Evolutionary conservation across 257 asterid genomes (phyloP).

Genomic region (Gardenia jasminoides): DNA sequence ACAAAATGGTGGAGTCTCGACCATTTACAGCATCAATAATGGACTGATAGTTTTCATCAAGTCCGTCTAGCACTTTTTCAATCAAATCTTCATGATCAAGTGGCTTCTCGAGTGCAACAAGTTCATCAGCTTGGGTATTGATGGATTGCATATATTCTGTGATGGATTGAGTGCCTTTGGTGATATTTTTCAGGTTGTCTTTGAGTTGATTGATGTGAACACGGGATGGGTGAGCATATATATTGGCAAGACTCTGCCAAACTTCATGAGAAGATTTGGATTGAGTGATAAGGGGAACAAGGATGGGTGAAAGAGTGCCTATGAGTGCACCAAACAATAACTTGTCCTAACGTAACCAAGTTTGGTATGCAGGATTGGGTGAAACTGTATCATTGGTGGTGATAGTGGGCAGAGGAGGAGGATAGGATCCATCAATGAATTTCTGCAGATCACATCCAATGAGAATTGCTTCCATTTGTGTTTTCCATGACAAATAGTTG

Average conservation of each 20-base stretch:
- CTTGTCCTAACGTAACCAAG: constrained; percentile 7
- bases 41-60: constrained; percentile 4
- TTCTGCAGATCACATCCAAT: not conserved
- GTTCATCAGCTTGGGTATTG: not conserved
- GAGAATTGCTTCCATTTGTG: constrained; percentile 13
- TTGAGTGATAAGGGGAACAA: not conserved
- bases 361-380: not conserved
- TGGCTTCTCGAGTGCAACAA: constrained; percentile 4
- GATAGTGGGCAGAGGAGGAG: not conserved
- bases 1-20: not conserved
- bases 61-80: not conserved
- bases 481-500: constrained; percentile 2
- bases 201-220: constrained; percentile 21
- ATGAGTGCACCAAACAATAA: constrained; percentile 6
- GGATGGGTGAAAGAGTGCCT: not conserved
- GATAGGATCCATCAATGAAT: constrained; percentile 11
- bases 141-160: not conserved
- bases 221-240: constrained; percentile 5
- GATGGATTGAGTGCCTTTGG: constrained; percentile 3
- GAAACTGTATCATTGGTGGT: not conserved
- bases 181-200: not conserved
- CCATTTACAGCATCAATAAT: constrained; percentile 4
- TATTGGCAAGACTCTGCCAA: not conserved
- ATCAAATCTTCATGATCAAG: constrained; percentile 10
- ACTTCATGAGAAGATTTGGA: not conserved